Evolutionary conservation across 2,329 filamentous ascomycete species (phyloP).

Genomic region (Fusarium keratoplasticum): DNA sequence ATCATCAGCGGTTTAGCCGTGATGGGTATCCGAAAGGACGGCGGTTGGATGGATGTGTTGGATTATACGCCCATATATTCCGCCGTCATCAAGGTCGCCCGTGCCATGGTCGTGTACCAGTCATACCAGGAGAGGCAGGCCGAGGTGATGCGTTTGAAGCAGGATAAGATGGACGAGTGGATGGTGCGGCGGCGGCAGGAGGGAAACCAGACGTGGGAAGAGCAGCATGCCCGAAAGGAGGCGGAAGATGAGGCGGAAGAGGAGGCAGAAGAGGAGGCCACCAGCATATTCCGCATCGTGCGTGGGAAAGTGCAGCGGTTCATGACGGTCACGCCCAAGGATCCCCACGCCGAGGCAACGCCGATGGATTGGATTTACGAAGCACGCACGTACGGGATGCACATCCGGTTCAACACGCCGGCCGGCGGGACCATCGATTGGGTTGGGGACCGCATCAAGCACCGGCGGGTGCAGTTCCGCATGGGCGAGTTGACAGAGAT

Average conservation of each 20-base stretch:
- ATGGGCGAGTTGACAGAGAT: not conserved
- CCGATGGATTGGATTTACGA: not conserved
- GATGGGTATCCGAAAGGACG: constrained; percentile 4
- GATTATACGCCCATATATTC: constrained; percentile 29
- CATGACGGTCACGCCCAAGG: not conserved
- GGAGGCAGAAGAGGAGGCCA: not conserved
- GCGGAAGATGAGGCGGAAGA: not conserved
- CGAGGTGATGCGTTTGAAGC: too few species aligned
- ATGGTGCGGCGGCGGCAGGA: too few species aligned
- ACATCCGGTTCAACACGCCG: not conserved
- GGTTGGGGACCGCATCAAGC: not conserved
- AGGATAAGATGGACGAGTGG: too few species aligned
- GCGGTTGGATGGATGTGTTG: not conserved
- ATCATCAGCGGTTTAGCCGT: not conserved
- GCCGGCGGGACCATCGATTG: not conserved
- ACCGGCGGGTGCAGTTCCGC: not conserved
- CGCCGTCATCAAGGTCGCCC: constrained; percentile 27
- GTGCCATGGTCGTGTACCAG: constrained; percentile 21
- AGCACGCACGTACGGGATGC: not conserved
- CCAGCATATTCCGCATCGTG: not conserved
- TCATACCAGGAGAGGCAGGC: constrained; percentile 8
- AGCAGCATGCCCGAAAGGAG: too few species aligned
- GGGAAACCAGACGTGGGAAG: too few species aligned
- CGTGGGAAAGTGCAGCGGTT: not conserved
- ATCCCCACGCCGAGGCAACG: not conserved